Evolutionary conservation across 148 eudicot species (phyloP).

Genomic region (Arbutus unedo): DNA sequence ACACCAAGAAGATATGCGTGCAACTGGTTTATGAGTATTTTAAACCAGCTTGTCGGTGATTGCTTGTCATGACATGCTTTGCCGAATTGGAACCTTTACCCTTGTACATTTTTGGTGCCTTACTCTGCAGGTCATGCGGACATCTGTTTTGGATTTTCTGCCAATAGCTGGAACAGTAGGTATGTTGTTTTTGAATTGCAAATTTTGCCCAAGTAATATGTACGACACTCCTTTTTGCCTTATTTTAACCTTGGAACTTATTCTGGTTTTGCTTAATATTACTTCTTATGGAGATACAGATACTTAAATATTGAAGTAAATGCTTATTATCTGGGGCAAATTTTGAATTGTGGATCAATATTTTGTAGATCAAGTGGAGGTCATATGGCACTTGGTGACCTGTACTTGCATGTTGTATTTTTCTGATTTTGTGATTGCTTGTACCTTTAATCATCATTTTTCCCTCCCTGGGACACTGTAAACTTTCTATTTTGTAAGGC

Average conservation of each 20-base stretch:
- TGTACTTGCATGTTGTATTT: background rate
- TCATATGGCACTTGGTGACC: background rate
- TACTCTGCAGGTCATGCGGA: conserved; percentile 20
- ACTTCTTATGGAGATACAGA: background rate
- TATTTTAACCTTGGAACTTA: background rate
- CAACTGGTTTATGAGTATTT: background rate
- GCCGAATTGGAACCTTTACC: background rate
- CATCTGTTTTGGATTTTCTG: conserved; percentile 19
- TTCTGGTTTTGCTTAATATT: background rate
- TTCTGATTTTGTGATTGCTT: conserved; percentile 1
- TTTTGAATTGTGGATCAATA: background rate
- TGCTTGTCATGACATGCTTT: conserved; percentile 4
- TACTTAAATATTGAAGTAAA: conserved; percentile 1
- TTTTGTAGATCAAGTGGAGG: background rate
- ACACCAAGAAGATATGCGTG: background rate
- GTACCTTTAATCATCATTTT: conserved; percentile 3
- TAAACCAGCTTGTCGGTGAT: background rate
- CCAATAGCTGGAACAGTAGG: conserved; percentile 12
- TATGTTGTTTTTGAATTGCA: conserved; percentile 10
- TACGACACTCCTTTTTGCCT: background rate
- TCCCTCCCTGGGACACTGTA: background rate
- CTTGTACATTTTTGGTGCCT: conserved; percentile 9
- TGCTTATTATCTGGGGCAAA: background rate
- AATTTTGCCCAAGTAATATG: background rate
- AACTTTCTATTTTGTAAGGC: too few relatives aligned